These are phyloP conservation scores for Phycomyces nitens DNA, from an alignment of 192 early-diverging fungal genomes.

Conservation along the genomic window DNA sequence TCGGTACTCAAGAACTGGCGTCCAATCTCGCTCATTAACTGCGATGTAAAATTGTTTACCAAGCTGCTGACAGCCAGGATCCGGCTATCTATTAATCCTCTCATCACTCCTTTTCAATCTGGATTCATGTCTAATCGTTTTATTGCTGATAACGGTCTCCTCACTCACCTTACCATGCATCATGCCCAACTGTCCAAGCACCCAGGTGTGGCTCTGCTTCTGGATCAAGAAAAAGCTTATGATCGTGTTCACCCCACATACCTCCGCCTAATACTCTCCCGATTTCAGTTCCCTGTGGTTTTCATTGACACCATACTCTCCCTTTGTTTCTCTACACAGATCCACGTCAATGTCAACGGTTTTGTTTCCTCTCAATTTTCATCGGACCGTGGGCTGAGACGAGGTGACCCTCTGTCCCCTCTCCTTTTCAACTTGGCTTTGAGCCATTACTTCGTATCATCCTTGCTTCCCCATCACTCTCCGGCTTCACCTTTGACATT, in stretches of 20 bases:
- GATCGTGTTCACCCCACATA: too few relatives aligned
- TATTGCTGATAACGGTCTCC: background rate
- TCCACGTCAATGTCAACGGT: too few relatives aligned
- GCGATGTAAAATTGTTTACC: conserved; percentile 18
- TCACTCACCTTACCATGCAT: background rate
- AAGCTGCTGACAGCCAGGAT: background rate
- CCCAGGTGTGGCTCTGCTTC: too few relatives aligned
- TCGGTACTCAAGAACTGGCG: conserved; percentile 14
- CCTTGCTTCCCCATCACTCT: background rate
- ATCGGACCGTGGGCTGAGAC: background rate
- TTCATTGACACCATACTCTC: background rate
- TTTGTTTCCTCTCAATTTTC: background rate
- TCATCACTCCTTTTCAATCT: background rate
- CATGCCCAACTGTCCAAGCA: background rate
- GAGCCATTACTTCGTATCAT: background rate
- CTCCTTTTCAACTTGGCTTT: background rate
- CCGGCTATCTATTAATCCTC: too few relatives aligned
- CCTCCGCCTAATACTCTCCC: background rate
- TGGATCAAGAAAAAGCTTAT: too few relatives aligned
- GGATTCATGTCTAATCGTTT: background rate
- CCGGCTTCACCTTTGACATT: background rate
- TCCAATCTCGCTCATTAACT: conserved; percentile 9
- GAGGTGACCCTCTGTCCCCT: background rate
- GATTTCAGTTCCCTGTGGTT: background rate
- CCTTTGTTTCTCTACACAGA: background rate